Conservation (phyloP, 768 basidiomycete species). For the Mycena kentingensis region DNA sequence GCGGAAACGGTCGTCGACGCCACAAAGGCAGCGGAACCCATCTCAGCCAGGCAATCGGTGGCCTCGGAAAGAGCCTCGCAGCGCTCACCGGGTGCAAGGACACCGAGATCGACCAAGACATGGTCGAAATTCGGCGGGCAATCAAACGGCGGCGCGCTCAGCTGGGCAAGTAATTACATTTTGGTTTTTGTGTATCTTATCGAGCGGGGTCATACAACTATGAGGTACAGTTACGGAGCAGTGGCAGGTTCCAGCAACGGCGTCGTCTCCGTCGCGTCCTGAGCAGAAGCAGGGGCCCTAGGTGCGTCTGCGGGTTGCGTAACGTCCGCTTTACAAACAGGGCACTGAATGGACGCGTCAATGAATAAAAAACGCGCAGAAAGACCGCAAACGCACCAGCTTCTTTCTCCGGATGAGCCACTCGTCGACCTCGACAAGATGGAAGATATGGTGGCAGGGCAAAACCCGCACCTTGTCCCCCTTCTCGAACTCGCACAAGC, state of each 20-base stretch:
- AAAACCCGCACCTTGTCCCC: conserved; percentile 90
- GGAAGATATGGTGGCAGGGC: conserved; percentile 95
- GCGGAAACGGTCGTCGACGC: conserved; percentile 46
- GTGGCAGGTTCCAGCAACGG: background rate
- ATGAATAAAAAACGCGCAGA: background rate
- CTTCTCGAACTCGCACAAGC: conserved; percentile 80
- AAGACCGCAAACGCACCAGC: conserved; percentile 57
- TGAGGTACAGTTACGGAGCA: background rate
- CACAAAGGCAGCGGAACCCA: conserved; percentile 57
- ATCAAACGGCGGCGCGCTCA: conserved; percentile 61
- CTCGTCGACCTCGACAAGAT: conserved; percentile 85
- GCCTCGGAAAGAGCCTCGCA: conserved; percentile 71
- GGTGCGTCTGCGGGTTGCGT: conserved; percentile 52
- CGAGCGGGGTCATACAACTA: too few species aligned
- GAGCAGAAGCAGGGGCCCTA: conserved; percentile 19
- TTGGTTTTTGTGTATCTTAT: too few species aligned
- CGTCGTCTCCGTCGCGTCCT: conserved; percentile 4
- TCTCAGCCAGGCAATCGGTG: conserved; percentile 60
- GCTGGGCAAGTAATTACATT: conserved; percentile 22
- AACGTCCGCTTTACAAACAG: conserved; percentile 90
- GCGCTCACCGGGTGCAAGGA: conserved; percentile 64
- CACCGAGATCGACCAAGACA: conserved; percentile 69
- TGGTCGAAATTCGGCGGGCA: conserved; percentile 76
- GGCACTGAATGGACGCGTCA: conserved; percentile 63
- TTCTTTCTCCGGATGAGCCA: conserved; percentile 95